These are phyloP conservation scores for Leccinum fibrillosum DNA, from an alignment of 768 basidiomycete species.

Conservation along the genomic window DNA sequence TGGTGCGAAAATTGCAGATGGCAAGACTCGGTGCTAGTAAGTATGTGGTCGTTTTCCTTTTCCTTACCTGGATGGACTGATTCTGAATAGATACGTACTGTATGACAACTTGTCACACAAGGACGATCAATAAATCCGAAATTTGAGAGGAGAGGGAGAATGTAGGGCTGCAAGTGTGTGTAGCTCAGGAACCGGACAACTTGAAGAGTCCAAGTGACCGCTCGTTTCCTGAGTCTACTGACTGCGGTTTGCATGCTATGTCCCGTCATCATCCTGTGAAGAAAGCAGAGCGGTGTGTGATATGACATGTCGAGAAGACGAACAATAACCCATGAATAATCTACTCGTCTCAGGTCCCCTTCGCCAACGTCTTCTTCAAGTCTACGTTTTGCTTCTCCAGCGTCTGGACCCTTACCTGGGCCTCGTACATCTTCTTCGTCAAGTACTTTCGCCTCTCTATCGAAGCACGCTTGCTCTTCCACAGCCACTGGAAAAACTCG, in stretches of 20 bases:
- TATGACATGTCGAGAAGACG: neutral
- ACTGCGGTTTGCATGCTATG: neutral
- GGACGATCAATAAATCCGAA: too few relatives aligned
- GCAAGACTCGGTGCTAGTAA: too few relatives aligned
- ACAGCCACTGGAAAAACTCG: constrained; percentile 38
- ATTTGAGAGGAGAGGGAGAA: too few relatives aligned
- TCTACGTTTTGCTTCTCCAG: constrained; percentile 71
- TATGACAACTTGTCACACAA: too few relatives aligned
- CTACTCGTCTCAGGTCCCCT: constrained; percentile 26
- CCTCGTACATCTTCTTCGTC: constrained; percentile 68
- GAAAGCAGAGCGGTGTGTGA: neutral
- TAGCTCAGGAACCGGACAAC: too few relatives aligned
- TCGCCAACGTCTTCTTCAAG: constrained; percentile 57
- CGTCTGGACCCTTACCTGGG: constrained; percentile 62
- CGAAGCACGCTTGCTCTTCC: constrained; percentile 48
- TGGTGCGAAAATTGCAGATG: too few relatives aligned
- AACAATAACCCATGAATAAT: neutral
- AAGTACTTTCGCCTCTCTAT: constrained; percentile 63
- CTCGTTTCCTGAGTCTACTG: neutral
- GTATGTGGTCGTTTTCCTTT: too few relatives aligned
- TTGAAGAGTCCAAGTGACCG: too few relatives aligned
- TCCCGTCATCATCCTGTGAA: neutral
- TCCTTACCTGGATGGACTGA: too few relatives aligned
- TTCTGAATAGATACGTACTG: too few relatives aligned
- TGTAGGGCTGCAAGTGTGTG: too few relatives aligned